Evolutionary conservation across 2,329 filamentous ascomycete genomes (phyloP).

Genomic region (Xylaria sp.): DNA sequence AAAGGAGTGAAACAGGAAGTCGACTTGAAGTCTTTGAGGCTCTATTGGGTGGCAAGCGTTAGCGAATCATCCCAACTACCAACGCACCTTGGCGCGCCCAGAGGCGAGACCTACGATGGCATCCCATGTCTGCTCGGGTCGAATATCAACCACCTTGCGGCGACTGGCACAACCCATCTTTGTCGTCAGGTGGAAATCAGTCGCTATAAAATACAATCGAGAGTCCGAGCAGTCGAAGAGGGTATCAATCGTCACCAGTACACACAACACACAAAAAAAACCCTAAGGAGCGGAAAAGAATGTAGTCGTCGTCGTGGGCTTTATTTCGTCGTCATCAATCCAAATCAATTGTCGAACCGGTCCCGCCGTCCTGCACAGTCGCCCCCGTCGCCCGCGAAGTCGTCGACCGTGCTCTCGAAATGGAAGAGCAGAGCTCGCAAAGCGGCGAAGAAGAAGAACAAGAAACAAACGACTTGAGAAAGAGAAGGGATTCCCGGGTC

Average conservation of each 20-base stretch:
- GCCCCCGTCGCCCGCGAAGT: constrained; percentile 55
- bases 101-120: constrained; percentile 69
- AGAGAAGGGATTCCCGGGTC: constrained; percentile 14
- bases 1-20: constrained; percentile 75
- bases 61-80: constrained; percentile 5
- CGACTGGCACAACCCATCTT: constrained; percentile 70
- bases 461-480: constrained; percentile 13
- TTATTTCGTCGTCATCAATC: constrained; percentile 27
- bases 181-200: constrained; percentile 34
- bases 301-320: constrained; percentile 21
- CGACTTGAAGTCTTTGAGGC: constrained; percentile 76
- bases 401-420: constrained; percentile 44
- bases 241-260: constrained; percentile 26
- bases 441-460: constrained; percentile 10
- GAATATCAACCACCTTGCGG: constrained; percentile 64
- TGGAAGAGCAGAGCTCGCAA: constrained; percentile 25
- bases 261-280: constrained; percentile 14
- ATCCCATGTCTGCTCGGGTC: constrained; percentile 90
- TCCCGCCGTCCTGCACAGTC: constrained; percentile 49
- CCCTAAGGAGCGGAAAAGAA: constrained; percentile 25
- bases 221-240: constrained; percentile 26
- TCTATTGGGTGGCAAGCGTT: constrained; percentile 35
- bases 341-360: constrained; percentile 36
- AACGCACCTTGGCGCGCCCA: not conserved
- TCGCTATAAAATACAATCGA: constrained; percentile 10